Percentiles rank a stretch among this genome's conserved stretches.
Conservation (phyloP, 768 basidiomycete species). For the Lentinula sp. region DNA sequence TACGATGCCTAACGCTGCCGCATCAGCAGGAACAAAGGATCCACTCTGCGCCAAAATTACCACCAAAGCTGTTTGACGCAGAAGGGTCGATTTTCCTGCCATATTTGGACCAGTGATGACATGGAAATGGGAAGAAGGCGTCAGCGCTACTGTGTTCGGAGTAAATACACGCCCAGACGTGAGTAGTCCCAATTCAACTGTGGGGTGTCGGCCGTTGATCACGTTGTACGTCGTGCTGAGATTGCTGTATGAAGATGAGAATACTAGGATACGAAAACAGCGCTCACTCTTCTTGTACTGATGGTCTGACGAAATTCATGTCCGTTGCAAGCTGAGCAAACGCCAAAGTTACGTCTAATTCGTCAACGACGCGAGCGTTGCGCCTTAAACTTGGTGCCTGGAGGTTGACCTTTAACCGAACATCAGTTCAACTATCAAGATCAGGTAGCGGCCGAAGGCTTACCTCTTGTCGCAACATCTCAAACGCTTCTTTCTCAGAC, state of each 20-base stretch:
- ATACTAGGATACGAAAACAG: neutral
- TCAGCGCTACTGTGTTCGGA: conserved; percentile 72
- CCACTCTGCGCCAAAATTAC: conserved; percentile 88
- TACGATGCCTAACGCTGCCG: conserved; percentile 75
- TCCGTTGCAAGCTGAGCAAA: conserved; percentile 81
- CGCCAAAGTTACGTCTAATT: conserved; percentile 77
- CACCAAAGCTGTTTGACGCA: conserved; percentile 89
- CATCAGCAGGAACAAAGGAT: conserved; percentile 87
- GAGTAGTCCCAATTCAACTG: conserved; percentile 85
- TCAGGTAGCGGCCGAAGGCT: conserved; percentile 3
- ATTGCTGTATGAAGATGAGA: neutral
- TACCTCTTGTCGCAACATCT: conserved; percentile 62
- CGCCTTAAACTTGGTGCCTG: conserved; percentile 52
- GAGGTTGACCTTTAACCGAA: conserved; percentile 52
- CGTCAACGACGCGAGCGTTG: conserved; percentile 78
- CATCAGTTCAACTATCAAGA: neutral
- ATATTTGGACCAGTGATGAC: conserved; percentile 93
- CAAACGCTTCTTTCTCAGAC: conserved; percentile 73
- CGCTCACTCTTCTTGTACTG: conserved; percentile 62
- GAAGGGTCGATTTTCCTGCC: conserved; percentile 90
- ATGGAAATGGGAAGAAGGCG: conserved; percentile 59
- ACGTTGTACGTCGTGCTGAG: conserved; percentile 57
- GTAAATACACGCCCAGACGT: conserved; percentile 72
- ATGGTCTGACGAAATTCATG: conserved; percentile 69
- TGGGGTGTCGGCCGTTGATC: conserved; percentile 81